These are phyloP conservation scores for Sistotremastrum niveocremeum DNA, from an alignment of 768 basidiomycete species.

Conservation along the genomic window DNA sequence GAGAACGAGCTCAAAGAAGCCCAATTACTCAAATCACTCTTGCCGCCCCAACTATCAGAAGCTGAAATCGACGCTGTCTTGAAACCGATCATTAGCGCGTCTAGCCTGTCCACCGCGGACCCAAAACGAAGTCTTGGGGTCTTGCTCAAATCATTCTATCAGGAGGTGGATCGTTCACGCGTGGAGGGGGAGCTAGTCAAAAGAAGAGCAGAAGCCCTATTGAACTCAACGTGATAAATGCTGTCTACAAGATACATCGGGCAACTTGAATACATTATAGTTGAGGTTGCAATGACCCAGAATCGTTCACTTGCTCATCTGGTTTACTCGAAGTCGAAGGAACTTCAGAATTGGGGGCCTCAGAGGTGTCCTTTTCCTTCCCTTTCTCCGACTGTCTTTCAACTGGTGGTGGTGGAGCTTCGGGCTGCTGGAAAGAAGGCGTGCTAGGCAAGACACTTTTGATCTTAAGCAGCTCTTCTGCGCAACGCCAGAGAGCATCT, in stretches of 20 bases:
- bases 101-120: slow-evolving; percentile 13
- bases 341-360: background rate
- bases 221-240: slow-evolving; percentile 11
- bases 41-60: slow-evolving; percentile 48
- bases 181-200: slow-evolving; percentile 49
- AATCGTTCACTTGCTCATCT: background rate
- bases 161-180: slow-evolving; percentile 40
- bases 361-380: background rate
- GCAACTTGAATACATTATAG: too few species aligned
- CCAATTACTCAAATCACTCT: slow-evolving; percentile 35
- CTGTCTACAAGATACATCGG: background rate
- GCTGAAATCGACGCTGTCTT: slow-evolving; percentile 42
- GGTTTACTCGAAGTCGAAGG: background rate
- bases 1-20: slow-evolving; percentile 46
- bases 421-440: slow-evolving; percentile 2
- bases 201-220: slow-evolving; percentile 29
- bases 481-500: slow-evolving; percentile 52
- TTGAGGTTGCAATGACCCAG: too few species aligned
- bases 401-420: background rate
- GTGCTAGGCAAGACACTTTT: slow-evolving; percentile 52
- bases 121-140: slow-evolving; percentile 27
- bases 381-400: too few species aligned
- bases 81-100: slow-evolving; percentile 23
- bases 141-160: slow-evolving; percentile 53
- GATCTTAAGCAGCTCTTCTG: slow-evolving; percentile 67